Base-by-base conservation (phyloP, 2,329 filamentous ascomycete genomes). In the Talaromyces rugulosus region DNA sequence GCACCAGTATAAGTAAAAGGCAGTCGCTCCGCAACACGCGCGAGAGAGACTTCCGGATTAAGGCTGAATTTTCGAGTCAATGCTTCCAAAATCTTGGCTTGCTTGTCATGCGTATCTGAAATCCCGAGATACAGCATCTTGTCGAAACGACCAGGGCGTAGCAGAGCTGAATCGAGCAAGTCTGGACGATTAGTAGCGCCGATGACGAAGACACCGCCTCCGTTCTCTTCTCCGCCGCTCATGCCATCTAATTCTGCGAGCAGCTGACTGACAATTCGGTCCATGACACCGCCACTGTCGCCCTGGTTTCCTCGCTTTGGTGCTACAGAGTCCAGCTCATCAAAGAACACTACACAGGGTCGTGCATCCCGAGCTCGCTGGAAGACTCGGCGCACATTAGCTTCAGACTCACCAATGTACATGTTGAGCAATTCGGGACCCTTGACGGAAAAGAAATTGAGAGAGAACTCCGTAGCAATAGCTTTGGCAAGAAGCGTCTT, bases 351-450 rank as follows among this genome's bases (percentile, higher is more conserved):
- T 63, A 99, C 91, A 72, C 96, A 99, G 76, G 95, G 95, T 67
- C 95, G 94, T 63, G 96, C 95, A 67, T 95, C 95, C 71, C 95
- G 91, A 66, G 95, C 95, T 84, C 97, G 97, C 86, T 99, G 95
- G 78, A 99, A 99, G 69, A 99, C 98, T 75, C 98, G 94, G 73
- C 95, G 91, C 66, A 99, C 98, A 80, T 99, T 99, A 84, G 92
- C 96, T 82, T 99, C 96, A 60, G 95, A 99, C 82, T 99, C 95
- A 88, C 95, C 95, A 75, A 99, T 98, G 91, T 95, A 99, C 95
- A 99, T 99, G 77, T 93, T 97, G 69, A 99, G 87, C 73, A 99
- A 84, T 78, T 99, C 95, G 47, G 95, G 96, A 63, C 95, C 95
- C 86, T 99, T 99, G 79, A 99, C 90, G 31, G 95, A 99, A 78